Conservation (phyloP, 495 filamentous ascomycete species). For the Articulospora tetracladia region DNA sequence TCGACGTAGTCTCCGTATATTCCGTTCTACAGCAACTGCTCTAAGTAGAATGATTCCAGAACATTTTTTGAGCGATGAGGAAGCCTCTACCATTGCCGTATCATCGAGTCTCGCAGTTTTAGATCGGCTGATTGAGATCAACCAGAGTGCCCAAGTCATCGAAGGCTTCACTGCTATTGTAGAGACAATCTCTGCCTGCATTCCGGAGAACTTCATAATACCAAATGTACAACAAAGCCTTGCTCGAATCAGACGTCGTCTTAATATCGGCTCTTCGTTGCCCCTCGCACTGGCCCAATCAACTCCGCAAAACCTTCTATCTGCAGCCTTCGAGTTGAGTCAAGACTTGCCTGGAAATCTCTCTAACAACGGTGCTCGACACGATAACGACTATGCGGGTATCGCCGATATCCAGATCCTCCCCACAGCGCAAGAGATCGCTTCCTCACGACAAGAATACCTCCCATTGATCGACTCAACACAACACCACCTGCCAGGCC, state of each 20-base stretch:
- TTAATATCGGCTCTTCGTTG: conserved; percentile 37
- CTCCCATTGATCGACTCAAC: conserved; percentile 49
- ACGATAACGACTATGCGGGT: conserved; percentile 63
- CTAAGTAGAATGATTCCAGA: conserved; percentile 17
- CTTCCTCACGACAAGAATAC: conserved; percentile 48
- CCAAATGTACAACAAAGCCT: conserved; percentile 27
- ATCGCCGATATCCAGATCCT: conserved; percentile 60
- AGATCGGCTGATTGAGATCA: conserved; percentile 26
- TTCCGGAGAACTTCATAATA: conserved; percentile 23
- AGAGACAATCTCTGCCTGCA: conserved; percentile 25
- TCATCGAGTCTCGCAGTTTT: conserved; percentile 30
- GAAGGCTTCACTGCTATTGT: conserved; percentile 26
- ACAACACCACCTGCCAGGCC: conserved; percentile 52
- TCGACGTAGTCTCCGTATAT: conserved; percentile 31
- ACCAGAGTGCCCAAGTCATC: conserved; percentile 30
- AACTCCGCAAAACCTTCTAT: conserved; percentile 13
- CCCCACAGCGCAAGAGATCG: conserved; percentile 60
- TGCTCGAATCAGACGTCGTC: conserved; percentile 30
- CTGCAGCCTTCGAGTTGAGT: conserved; percentile 33
- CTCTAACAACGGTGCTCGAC: conserved; percentile 49
- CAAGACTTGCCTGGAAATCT: conserved; percentile 49
- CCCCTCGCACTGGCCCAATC: conserved; percentile 19
- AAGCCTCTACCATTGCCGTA: conserved; percentile 22
- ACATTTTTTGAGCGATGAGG: conserved; percentile 33
- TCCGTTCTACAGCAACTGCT: conserved; percentile 18